Evolutionary conservation across 257 asterid genomes (phyloP), one percentile per base, ranked within the genome.

Genomic region (Paulownia fortunei): DNA sequence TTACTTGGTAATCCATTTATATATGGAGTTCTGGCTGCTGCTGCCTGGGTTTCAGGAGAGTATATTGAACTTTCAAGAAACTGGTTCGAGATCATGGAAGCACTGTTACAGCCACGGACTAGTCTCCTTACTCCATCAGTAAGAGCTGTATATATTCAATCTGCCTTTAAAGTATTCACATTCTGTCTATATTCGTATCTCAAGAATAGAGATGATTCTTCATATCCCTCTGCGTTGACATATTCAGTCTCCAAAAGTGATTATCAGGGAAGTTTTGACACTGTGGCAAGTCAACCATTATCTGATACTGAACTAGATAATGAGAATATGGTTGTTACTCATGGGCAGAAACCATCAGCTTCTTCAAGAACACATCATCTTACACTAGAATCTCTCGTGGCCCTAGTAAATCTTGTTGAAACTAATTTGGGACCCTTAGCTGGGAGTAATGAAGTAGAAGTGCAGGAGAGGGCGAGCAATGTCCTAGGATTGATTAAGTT

Each of bases 31-130:
- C 83, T 95, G 76, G 86, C 91, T 68, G 98, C 98, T 72, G 90
- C 97, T 80, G 96, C 98, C 42, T 95, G 97, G 97, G 76, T 86
- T 72, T 93, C 97, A 0, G 99, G 99, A 61, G 98, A 95, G 91
- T 93, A 90, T 86, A 90, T 90, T 62, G 90, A 83, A 80, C 89
- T 92, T 80, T 92, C 97, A 37, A 91, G 89, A 80, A 91, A 92
- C 77, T 97, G 97, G 2, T 76, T 90, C 55, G 99, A 95, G 86
- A 87, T 93, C 74, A 80, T 91, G 90, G 99, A 95, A 79, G 97
- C 99, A 58, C 86, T 95, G 52, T 58, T 91, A 64, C 99, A 95
- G 82, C 99, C 98, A 68, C 87, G 96, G 49, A 91, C 97, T 69
- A 79, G 85, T 86, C 89, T 95, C 60, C 92, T 93, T 74, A 80